Evolutionary conservation across 1,139 yeast species (phyloP).

Genomic region (Protomyces gravidus): DNA sequence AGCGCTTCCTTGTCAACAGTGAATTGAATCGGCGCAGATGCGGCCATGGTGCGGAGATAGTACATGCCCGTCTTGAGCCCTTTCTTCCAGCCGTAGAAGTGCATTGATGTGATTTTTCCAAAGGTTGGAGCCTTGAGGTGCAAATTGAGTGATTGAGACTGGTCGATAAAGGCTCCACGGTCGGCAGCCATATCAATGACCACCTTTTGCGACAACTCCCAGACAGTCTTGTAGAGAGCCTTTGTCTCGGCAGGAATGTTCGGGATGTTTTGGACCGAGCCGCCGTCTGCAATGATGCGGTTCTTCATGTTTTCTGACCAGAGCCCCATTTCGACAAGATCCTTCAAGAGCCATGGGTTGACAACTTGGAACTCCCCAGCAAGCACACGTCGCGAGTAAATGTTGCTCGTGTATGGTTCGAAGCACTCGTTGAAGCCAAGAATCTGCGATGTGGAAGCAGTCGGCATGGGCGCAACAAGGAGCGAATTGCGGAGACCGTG

Average conservation of each 20-base stretch:
- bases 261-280: conserved; percentile 76
- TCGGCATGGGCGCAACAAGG: conserved; percentile 89
- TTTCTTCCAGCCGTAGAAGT: conserved; percentile 94
- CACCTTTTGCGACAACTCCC: conserved; percentile 89
- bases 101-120: conserved; percentile 95
- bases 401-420: conserved; percentile 85
- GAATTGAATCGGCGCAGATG: conserved; percentile 88
- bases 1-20: conserved; percentile 65
- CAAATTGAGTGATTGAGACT: conserved; percentile 86
- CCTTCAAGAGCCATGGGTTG: conserved; percentile 75
- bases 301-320: conserved; percentile 82
- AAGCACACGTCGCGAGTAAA: conserved; percentile 77
- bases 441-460: conserved; percentile 89
- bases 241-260: conserved; percentile 74
- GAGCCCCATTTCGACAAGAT: conserved; percentile 73
- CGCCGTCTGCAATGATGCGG: conserved; percentile 70
- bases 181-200: conserved; percentile 95
- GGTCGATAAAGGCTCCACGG: conserved; percentile 88
- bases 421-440: conserved; percentile 86
- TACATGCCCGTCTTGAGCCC: conserved; percentile 98
- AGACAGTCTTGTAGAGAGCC: conserved; percentile 81
- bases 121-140: conserved; percentile 81
- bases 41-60: conserved; percentile 92
- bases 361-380: conserved; percentile 89
- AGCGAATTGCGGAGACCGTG: conserved; percentile 77